A percentile compares a stretch with the other conserved stretches of the same genome.
Conservation (phyloP, 108 stramenopile genomes). For the Nannochloropsis oceanica region DNA sequence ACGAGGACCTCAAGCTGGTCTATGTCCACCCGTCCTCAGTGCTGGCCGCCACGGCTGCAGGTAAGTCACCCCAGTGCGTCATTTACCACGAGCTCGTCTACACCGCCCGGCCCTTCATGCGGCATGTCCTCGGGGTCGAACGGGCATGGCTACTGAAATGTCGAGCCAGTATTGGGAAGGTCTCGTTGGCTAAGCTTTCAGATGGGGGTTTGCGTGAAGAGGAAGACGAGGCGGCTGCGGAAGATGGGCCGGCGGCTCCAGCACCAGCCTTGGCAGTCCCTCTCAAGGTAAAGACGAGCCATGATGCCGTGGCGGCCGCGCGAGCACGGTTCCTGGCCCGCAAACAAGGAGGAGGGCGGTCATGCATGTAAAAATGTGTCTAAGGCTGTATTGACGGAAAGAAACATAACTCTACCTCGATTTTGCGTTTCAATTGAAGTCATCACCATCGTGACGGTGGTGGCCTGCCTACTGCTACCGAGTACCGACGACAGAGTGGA, state of each 20-base stretch:
- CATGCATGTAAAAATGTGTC: neutral
- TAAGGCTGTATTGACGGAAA: neutral
- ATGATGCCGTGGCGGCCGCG: conserved; percentile 6
- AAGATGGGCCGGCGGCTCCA: neutral
- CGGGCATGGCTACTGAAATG: conserved; percentile 23
- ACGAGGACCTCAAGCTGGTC: conserved; percentile 19
- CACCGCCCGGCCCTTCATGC: conserved; percentile 34
- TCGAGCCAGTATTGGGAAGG: neutral
- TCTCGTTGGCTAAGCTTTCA: neutral
- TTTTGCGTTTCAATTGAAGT: neutral
- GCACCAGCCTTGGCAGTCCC: neutral
- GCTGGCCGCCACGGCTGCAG: neutral
- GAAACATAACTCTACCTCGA: neutral
- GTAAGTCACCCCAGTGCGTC: conserved; percentile 25
- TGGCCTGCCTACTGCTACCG: neutral
- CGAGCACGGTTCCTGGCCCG: conserved; percentile 22
- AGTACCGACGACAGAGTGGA: neutral
- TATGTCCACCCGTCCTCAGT: conserved; percentile 29
- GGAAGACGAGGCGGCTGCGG: neutral
- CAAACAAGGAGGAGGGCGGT: neutral
- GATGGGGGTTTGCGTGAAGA: neutral
- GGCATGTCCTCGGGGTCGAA: conserved; percentile 26
- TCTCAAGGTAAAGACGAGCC: conserved; percentile 1
- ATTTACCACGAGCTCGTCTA: conserved; percentile 34
- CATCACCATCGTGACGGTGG: no score